Base-by-base conservation (phyloP, 495 filamentous ascomycete species). In the Neurospora sp. region DNA sequence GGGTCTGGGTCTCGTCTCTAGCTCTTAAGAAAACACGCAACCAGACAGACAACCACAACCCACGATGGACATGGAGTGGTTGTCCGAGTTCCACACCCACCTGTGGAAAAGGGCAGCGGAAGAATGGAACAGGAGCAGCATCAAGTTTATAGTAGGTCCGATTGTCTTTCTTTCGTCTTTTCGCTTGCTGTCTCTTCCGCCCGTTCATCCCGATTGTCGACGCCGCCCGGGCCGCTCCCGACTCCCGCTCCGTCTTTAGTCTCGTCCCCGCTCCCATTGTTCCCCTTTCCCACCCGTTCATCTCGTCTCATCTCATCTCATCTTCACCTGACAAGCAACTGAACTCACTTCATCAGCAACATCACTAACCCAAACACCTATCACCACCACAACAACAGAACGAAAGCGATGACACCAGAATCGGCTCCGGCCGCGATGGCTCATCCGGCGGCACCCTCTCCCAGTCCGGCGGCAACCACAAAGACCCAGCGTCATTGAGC, bases 351-450 rank as follows among this genome's bases (percentile, higher is more conserved):
- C 54, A 62, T 3, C 24, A 62, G n/a, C 40, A 31, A 4, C 28
- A 34, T 34, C 54, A 62, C 54, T 62, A 34, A 62, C 28, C 6
- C 6, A 62, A 28, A 15, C 13, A 7, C 54, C 42, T 62, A 19
- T 54, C 45, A 45, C 21, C 48, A 42, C 39, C n/a, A 34, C 54
- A 39, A 34, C 54, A 39, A 62, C 74, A 79, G 79, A 78, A 76
- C 48, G 37, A 78, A 70, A 74, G 71, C 71, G 74, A 75, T 34
- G 80, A 81, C 73, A 19, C 40, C 11, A 71, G 80, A 66, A 73
- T 82, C 69, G 80, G 79, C 2, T 78, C 79, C 19, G 74, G 69
- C 54, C 80, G 79, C 73, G 73, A 81, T 40, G 73, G 73, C 71
- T 69, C 48, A 17, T 62, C 71, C 31, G 75, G 74, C 59, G 78